Evolutionary conservation across 192 early-diverging fungal genomes (phyloP), one percentile per base, ranked within the genome.

Genomic region (Fimicolochytrium jonesii): DNA sequence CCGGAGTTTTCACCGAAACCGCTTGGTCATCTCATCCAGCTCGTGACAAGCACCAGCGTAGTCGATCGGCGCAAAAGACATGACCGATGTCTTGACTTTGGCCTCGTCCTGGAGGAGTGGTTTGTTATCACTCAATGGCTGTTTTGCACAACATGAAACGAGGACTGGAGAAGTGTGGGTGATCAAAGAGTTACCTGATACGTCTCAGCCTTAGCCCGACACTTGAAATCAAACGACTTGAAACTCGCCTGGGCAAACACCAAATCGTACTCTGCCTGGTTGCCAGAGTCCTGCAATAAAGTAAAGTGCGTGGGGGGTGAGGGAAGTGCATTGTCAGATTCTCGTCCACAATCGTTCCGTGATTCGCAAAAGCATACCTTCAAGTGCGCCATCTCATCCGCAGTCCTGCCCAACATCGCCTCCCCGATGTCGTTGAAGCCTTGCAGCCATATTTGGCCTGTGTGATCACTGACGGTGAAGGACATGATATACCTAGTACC

Each of bases 341-440:
- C n/a, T n/a, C n/a, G n/a, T n/a, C n/a, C n/a, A n/a, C n/a, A n/a
- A n/a, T n/a, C n/a, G n/a, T n/a, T n/a, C n/a, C n/a, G n/a, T n/a
- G n/a, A n/a, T n/a, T 39, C 37, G 17, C 10, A 39, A 9, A 39
- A 39, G 37, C 37, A 39, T 39, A 82, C 78, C 71, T 81, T 79
- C n/a, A 89, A 49, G 17, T 61, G 39, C 4, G 74, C 50, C 75
- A 95, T 63, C 15, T 92, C 87, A 32, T 76, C 79, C 2, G 94
- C 95, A 42, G 75, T 55, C 22, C 66, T 73, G 15, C 90, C 89
- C 2, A 97, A 58, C 35, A 99, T 56, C 26, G 54, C 10, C 48
- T 72, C 64, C 33, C 83, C 95, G 0, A 77, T 53, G 2, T 98
- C 97, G 70, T 97, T 92, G 69, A 99, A 99, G 15, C 80, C 84